Conservation (phyloP, 805 yeast species). For the Barnettozyma vustinii region DNA sequence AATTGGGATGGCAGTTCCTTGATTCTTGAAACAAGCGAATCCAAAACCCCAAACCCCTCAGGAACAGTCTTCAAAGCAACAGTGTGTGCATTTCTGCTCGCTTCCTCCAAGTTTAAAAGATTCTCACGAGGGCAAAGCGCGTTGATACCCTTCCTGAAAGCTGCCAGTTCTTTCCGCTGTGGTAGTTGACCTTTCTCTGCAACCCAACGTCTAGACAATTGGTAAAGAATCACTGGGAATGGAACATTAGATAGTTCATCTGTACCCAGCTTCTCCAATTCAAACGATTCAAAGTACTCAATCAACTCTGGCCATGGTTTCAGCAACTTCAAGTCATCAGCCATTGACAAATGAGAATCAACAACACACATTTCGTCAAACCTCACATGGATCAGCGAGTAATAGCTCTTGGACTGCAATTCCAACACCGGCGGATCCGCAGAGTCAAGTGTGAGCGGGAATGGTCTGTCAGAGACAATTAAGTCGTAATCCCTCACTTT, state of each 20-base stretch:
- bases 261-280: slow-evolving; percentile 39
- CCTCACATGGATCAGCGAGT: slow-evolving; percentile 45
- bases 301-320: slow-evolving; percentile 67
- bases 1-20: slow-evolving; percentile 19
- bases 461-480: slow-evolving; percentile 40
- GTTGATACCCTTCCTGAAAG: slow-evolving; percentile 32
- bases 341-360: slow-evolving; percentile 64
- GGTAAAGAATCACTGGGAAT: slow-evolving; percentile 43
- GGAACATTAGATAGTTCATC: slow-evolving; percentile 60
- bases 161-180: slow-evolving; percentile 34
- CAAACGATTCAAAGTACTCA: slow-evolving; percentile 44
- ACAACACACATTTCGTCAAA: slow-evolving; percentile 33
- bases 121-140: slow-evolving; percentile 3
- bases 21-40: slow-evolving; percentile 4
- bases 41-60: slow-evolving; percentile 17
- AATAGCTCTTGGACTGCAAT: slow-evolving; percentile 55
- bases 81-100: slow-evolving; percentile 29
- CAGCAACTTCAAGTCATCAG: slow-evolving; percentile 63
- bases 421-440: slow-evolving; percentile 48
- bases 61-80: not conserved
- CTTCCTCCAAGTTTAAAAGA: slow-evolving; percentile 43
- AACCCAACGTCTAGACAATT: slow-evolving; percentile 35
- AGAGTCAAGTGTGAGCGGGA: slow-evolving; percentile 25
- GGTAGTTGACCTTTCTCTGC: slow-evolving; percentile 35
- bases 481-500: slow-evolving; percentile 42